phyloP scores from a whole-genome alignment of 2,329 filamentous ascomycete genomes.

The Fusarium pseudonygamai region DNA sequence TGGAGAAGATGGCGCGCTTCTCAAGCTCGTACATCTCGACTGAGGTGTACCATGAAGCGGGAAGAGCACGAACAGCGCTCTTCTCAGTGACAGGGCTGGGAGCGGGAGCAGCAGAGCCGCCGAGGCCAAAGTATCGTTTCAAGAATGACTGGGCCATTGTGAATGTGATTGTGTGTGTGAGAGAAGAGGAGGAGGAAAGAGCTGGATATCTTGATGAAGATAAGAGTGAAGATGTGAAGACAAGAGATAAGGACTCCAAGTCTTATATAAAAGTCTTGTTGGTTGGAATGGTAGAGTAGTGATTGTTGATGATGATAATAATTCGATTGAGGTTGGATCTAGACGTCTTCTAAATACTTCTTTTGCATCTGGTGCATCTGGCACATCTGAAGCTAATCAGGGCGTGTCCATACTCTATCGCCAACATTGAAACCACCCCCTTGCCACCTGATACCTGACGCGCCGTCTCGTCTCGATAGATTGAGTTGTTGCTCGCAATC shows the following conservation, averaged over 20 bases:
- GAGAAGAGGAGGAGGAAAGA: not conserved
- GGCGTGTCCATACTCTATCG: conserved; percentile 14
- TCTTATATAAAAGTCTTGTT: conserved; percentile 27
- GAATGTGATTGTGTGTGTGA: conserved; percentile 9
- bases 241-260: conserved; percentile 1
- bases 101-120: conserved; percentile 29
- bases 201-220: conserved; percentile 10
- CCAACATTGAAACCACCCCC: conserved; percentile 12
- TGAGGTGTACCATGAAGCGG: conserved; percentile 61
- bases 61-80: conserved; percentile 51
- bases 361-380: conserved; percentile 12
- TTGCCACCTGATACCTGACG: conserved; percentile 36
- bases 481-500: conserved; percentile 34
- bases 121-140: conserved; percentile 52
- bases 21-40: conserved; percentile 66
- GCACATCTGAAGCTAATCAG: conserved; percentile 28
- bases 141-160: conserved; percentile 44
- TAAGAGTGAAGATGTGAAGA: not conserved
- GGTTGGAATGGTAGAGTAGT: conserved; percentile 11
- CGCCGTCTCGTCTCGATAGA: conserved; percentile 20
- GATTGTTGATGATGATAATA: conserved; percentile 27
- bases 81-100: conserved; percentile 22
- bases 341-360: conserved; percentile 37
- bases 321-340: conserved; percentile 26
- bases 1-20: conserved; percentile 65